These are phyloP conservation scores for Arthrobotrys pseudoclavata DNA, from an alignment of 2,329 filamentous ascomycete species.

Conservation along the genomic window DNA sequence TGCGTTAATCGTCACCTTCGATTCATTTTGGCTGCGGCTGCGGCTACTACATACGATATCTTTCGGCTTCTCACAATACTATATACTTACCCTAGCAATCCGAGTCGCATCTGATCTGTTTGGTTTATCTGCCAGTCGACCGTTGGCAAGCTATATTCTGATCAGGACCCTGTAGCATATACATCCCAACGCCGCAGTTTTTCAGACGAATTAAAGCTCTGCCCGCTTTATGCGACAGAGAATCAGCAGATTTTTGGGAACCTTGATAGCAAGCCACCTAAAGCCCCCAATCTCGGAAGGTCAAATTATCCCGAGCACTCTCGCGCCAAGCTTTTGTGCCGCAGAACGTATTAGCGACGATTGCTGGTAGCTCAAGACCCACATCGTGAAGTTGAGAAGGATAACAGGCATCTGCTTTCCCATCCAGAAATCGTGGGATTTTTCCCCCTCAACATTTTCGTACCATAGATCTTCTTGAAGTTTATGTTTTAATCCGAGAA, in stretches of 20 bases:
- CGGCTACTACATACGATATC: conserved; percentile 11
- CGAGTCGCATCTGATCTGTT: conserved; percentile 42
- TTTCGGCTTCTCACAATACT: conserved; percentile 19
- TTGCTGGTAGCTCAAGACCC: conserved; percentile 35
- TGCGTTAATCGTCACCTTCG: conserved; percentile 13
- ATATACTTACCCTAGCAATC: neutral
- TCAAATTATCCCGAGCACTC: conserved; percentile 57
- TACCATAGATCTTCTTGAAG: neutral
- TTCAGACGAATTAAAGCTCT: conserved; percentile 60
- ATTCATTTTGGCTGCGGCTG: conserved; percentile 6
- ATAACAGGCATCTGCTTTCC: conserved; percentile 24
- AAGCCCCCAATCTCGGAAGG: conserved; percentile 60
- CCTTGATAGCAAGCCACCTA: conserved; percentile 59
- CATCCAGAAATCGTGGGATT: conserved; percentile 14
- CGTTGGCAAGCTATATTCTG: conserved; percentile 21
- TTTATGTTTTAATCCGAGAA: conserved; percentile 20
- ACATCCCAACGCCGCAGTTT: conserved; percentile 20
- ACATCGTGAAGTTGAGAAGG: conserved; percentile 42
- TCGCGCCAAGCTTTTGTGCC: conserved; percentile 53
- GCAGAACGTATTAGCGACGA: conserved; percentile 45
- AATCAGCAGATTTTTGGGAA: conserved; percentile 37
- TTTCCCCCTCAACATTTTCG: conserved; percentile 10
- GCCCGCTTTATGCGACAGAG: conserved; percentile 57
- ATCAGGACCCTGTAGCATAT: conserved; percentile 14
- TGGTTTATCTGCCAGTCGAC: conserved; percentile 8